phyloP scores from a whole-genome alignment of 805 yeast species.

The Ogataea wickerhamii region DNA sequence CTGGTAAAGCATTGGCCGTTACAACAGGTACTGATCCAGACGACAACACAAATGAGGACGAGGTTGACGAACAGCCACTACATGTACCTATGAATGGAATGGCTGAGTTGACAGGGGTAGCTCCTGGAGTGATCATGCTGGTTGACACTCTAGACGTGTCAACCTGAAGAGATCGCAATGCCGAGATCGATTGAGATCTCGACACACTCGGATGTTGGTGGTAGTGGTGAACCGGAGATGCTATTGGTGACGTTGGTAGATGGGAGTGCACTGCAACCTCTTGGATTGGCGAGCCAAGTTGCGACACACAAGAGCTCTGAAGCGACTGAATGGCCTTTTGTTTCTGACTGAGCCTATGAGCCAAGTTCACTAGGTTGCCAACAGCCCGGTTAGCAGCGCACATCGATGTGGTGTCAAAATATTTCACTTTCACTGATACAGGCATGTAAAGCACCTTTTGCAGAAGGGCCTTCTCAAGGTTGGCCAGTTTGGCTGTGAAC shows the following conservation, averaged over 20 bases:
- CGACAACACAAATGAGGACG: slow-evolving; percentile 4
- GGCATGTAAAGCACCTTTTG: slow-evolving; percentile 24
- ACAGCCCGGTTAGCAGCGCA: slow-evolving; percentile 20
- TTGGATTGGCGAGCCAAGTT: slow-evolving; percentile 16
- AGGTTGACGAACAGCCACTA: slow-evolving; percentile 1
- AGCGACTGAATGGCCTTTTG: slow-evolving; percentile 19
- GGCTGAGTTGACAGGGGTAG: slow-evolving; percentile 25
- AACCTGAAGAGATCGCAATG: slow-evolving; percentile 19
- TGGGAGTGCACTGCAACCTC: slow-evolving; percentile 20
- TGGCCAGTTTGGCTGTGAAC: slow-evolving; percentile 27
- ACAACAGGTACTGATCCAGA: slow-evolving; percentile 1
- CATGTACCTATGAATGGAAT: slow-evolving; percentile 7
- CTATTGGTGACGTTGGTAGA: slow-evolving; percentile 29
- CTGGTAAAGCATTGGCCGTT: slow-evolving; percentile 1
- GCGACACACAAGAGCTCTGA: slow-evolving; percentile 10
- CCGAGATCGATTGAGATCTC: slow-evolving; percentile 24
- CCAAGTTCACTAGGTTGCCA: slow-evolving; percentile 25
- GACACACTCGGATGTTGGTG: slow-evolving; percentile 17
- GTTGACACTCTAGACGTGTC: slow-evolving; percentile 16
- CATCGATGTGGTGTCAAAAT: slow-evolving; percentile 15
- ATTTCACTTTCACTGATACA: slow-evolving; percentile 25
- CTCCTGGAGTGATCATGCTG: slow-evolving; percentile 31
- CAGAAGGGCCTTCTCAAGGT: slow-evolving; percentile 27
- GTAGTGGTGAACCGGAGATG: slow-evolving; percentile 29
- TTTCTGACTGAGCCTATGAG: slow-evolving; percentile 24